Evolutionary conservation across 2,329 filamentous ascomycete species (phyloP).

Genomic region (Aspergillus vadensis): DNA sequence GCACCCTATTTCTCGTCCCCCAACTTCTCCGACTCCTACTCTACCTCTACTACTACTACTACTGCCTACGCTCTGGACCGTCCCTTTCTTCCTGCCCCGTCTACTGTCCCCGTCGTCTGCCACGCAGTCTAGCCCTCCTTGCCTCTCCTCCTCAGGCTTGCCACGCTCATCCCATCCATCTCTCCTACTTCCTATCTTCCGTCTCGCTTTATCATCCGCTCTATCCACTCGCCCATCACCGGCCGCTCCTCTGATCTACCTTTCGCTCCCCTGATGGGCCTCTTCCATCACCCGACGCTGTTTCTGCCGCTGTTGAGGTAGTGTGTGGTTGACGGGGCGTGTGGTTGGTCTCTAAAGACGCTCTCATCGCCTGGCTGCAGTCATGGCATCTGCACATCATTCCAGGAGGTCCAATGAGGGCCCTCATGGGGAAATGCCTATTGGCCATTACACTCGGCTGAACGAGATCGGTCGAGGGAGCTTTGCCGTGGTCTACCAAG

Average conservation of each 20-base stretch:
- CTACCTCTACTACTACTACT: not conserved
- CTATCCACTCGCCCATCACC: constrained; percentile 15
- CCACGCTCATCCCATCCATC: not conserved
- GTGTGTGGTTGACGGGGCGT: constrained; percentile 37
- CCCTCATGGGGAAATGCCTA: constrained; percentile 41
- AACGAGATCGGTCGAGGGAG: constrained; percentile 95
- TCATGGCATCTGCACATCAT: constrained; percentile 47
- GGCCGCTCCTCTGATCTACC: constrained; percentile 7
- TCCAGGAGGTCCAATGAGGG: constrained; percentile 44
- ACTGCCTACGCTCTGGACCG: not conserved
- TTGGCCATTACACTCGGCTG: constrained; percentile 79
- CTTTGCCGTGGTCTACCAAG: constrained; percentile 93
- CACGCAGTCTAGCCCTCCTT: not conserved
- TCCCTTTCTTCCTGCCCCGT: not conserved
- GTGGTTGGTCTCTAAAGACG: constrained; percentile 20
- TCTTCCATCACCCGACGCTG: constrained; percentile 27
- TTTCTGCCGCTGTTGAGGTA: constrained; percentile 37
- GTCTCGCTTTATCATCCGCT: not conserved
- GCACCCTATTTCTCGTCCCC: not conserved
- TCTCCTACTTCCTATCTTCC: not conserved
- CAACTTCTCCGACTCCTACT: not conserved
- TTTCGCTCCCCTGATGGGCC: constrained; percentile 38
- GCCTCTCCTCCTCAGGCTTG: not conserved
- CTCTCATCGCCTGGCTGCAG: constrained; percentile 32
- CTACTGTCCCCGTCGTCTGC: not conserved